phyloP scores from a whole-genome alignment of 306 rosid genomes.

The Sophora flavescens region DNA sequence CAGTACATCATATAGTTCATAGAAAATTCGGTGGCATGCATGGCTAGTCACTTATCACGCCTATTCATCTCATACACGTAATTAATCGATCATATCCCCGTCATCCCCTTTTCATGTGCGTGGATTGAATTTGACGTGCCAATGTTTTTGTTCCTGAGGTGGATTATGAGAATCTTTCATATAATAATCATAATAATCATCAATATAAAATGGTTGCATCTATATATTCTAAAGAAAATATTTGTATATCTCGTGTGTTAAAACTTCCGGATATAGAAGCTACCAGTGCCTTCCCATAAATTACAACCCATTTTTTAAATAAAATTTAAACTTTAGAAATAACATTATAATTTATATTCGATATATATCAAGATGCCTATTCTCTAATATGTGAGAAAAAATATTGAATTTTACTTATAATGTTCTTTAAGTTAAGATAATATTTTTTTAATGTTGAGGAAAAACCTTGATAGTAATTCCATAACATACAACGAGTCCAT shows the following conservation, averaged over 20 bases:
- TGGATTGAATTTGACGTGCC: too few relatives aligned
- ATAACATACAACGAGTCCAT: background rate
- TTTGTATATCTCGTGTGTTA: too few relatives aligned
- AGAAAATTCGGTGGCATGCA: conserved; percentile 21
- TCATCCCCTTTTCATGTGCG: background rate
- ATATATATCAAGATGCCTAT: background rate
- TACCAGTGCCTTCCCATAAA: too few relatives aligned
- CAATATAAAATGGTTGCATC: background rate
- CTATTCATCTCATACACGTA: background rate
- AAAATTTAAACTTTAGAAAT: background rate
- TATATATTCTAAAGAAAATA: too few relatives aligned
- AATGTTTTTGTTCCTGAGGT: too few relatives aligned
- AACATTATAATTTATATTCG: background rate
- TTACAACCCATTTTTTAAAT: too few relatives aligned
- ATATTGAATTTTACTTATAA: background rate
- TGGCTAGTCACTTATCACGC: conserved; percentile 37
- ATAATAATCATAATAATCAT: background rate
- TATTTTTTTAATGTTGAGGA: background rate
- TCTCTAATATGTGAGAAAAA: background rate
- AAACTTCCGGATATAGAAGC: too few relatives aligned
- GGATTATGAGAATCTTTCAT: too few relatives aligned
- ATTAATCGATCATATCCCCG: background rate
- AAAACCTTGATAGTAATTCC: background rate
- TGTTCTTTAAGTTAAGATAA: too few relatives aligned
- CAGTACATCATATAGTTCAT: background rate